phyloP scores from a whole-genome alignment of 2,329 filamentous ascomycete species.

The Parastagonospora nodorum region DNA sequence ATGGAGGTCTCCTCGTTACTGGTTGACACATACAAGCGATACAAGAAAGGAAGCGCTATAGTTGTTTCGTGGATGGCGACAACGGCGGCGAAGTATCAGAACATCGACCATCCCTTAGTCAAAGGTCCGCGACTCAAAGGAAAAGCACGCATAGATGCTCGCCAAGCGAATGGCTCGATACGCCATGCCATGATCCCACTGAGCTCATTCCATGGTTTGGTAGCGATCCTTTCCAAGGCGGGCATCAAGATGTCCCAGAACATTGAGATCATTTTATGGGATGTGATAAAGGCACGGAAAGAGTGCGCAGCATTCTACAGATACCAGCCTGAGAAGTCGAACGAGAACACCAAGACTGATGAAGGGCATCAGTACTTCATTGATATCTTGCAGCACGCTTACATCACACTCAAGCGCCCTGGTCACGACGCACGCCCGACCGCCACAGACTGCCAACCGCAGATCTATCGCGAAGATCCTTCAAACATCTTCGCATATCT shows the following conservation, averaged over 20 bases:
- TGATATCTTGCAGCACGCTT: neutral
- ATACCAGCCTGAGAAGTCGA: neutral
- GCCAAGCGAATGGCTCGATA: no score
- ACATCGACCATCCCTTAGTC: no score
- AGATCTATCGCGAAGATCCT: neutral
- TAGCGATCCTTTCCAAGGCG: no score
- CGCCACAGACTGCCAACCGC: neutral
- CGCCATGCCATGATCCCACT: no score
- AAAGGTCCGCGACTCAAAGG: no score
- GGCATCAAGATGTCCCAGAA: neutral
- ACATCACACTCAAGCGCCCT: neutral
- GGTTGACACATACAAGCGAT: no score
- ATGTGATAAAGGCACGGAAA: neutral
- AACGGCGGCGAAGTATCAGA: no score
- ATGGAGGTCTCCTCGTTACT: no score
- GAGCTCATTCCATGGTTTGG: no score
- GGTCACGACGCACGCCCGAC: neutral
- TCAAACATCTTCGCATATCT: neutral
- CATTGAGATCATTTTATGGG: neutral
- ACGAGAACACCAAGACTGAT: neutral
- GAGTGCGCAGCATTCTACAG: neutral
- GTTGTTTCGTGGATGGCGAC: no score
- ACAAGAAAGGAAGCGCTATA: no score
- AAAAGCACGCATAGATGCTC: no score
- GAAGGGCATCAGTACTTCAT: slow-evolving; percentile 4